phyloP scores from a whole-genome alignment of 2,329 filamentous ascomycete genomes.

The Tolypocladium paradoxum region DNA sequence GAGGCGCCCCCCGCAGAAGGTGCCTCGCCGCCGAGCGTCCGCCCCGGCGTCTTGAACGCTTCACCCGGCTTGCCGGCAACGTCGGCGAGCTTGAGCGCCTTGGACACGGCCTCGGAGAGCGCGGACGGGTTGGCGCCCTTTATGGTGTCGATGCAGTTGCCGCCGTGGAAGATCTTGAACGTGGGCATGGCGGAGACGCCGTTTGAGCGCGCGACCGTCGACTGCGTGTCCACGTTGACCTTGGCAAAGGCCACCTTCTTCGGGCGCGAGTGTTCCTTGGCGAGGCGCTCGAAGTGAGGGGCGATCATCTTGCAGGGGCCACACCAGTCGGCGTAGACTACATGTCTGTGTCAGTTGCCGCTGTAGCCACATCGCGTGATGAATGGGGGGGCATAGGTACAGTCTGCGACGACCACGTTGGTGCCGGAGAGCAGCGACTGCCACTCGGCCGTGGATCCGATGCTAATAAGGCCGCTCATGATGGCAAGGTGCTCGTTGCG shows the following conservation, averaged over 20 bases:
- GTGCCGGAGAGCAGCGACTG: constrained; percentile 59
- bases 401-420: constrained; percentile 79
- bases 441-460: constrained; percentile 62
- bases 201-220: constrained; percentile 66
- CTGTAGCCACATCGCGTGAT: background rate
- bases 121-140: constrained; percentile 70
- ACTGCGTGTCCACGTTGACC: constrained; percentile 79
- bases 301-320: constrained; percentile 88
- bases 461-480: constrained; percentile 40
- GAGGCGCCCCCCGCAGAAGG: constrained; percentile 9
- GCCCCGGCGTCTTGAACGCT: constrained; percentile 43
- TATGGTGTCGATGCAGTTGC: constrained; percentile 62
- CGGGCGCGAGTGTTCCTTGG: constrained; percentile 67
- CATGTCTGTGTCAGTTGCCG: constrained; percentile 14
- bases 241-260: constrained; percentile 83
- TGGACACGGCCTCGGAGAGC: constrained; percentile 66
- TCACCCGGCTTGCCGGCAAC: constrained; percentile 31
- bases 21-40: constrained; percentile 40
- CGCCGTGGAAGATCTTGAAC: constrained; percentile 80
- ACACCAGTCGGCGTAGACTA: constrained; percentile 94
- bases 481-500: constrained; percentile 4
- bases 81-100: constrained; percentile 45
- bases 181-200: constrained; percentile 84
- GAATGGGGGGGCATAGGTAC: constrained; percentile 38
- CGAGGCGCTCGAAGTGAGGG: constrained; percentile 77